Evolutionary conservation across 768 basidiomycete genomes (phyloP).

Genomic region (Suillus weaverae): DNA sequence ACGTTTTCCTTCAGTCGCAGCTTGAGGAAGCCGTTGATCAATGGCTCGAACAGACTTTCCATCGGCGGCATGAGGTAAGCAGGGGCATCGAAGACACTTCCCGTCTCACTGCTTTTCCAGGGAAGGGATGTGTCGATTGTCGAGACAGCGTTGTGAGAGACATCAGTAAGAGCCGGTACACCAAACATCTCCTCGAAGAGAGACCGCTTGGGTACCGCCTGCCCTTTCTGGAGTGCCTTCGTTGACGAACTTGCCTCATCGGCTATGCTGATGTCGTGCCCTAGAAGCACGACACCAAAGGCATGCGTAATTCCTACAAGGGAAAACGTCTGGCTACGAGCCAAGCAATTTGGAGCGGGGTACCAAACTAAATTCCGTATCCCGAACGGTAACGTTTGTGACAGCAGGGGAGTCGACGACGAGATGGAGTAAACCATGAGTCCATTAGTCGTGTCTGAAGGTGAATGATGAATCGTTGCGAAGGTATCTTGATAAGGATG

Average conservation of each 20-base stretch:
- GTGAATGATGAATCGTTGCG: conserved; percentile 48
- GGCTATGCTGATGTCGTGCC: conserved; percentile 49
- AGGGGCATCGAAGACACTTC: conserved; percentile 61
- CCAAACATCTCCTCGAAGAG: conserved; percentile 94
- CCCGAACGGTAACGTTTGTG: conserved; percentile 58
- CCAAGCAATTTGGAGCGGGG: conserved; percentile 34
- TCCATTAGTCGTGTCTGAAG: conserved; percentile 32
- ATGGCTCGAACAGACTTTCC: conserved; percentile 65
- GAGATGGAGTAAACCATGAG: conserved; percentile 49
- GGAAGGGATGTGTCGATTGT: conserved; percentile 24
- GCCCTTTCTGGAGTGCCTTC: conserved; percentile 34
- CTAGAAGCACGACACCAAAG: conserved; percentile 68
- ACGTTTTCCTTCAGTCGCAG: conserved; percentile 26
- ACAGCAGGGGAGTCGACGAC: conserved; percentile 45
- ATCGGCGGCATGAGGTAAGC: conserved; percentile 78
- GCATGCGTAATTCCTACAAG: conserved; percentile 69
- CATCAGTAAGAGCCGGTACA: conserved; percentile 57
- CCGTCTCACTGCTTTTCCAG: conserved; percentile 43
- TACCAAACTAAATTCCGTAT: conserved; percentile 50
- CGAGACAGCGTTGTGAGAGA: conserved; percentile 13
- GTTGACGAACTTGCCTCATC: conserved; percentile 45
- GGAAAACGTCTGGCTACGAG: conserved; percentile 41
- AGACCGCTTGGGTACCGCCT: conserved; percentile 46
- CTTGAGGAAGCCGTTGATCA: conserved; percentile 51
- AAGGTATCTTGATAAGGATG: conserved; percentile 62